phyloP scores from a whole-genome alignment of 805 yeast species.

The Komagataella pseudopastoris region DNA sequence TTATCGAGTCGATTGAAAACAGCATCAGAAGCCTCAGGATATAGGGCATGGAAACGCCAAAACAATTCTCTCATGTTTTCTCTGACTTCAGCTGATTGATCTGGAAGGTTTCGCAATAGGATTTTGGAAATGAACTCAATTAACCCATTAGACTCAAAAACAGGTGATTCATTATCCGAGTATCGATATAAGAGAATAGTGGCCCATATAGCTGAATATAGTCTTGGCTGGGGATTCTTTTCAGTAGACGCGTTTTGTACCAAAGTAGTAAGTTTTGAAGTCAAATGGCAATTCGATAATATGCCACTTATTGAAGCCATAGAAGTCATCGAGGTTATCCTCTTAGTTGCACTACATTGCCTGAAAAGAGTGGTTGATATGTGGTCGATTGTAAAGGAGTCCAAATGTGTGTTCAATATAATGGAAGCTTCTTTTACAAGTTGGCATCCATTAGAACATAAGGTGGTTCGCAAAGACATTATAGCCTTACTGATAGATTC shows the following conservation, averaged over 20 bases:
- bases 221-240: conserved; percentile 58
- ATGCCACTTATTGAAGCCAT: conserved; percentile 42
- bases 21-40: conserved; percentile 36
- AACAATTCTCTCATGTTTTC: conserved; percentile 60
- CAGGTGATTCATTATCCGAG: conserved; percentile 17
- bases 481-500: conserved; percentile 58
- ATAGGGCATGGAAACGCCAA: conserved; percentile 51
- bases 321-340: conserved; percentile 46
- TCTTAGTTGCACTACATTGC: conserved; percentile 47
- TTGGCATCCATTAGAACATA: conserved; percentile 65
- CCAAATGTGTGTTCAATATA: conserved; percentile 23
- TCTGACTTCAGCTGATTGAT: conserved; percentile 72
- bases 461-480: conserved; percentile 70
- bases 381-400: conserved; percentile 32
- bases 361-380: conserved; percentile 34
- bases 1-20: conserved; percentile 24
- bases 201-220: conserved; percentile 59
- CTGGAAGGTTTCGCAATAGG: conserved; percentile 49
- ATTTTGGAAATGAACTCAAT: conserved; percentile 34
- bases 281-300: conserved; percentile 39
- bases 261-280: conserved; percentile 33
- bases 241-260: conserved; percentile 44
- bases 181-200: conserved; percentile 46
- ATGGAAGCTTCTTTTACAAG: conserved; percentile 55
- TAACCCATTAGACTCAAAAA: conserved; percentile 15